A percentile compares a stretch with the other conserved stretches of the same genome.
phyloP scores from a whole-genome alignment of 2,329 filamentous ascomycete genomes.

The Xylariaceae sp. region DNA sequence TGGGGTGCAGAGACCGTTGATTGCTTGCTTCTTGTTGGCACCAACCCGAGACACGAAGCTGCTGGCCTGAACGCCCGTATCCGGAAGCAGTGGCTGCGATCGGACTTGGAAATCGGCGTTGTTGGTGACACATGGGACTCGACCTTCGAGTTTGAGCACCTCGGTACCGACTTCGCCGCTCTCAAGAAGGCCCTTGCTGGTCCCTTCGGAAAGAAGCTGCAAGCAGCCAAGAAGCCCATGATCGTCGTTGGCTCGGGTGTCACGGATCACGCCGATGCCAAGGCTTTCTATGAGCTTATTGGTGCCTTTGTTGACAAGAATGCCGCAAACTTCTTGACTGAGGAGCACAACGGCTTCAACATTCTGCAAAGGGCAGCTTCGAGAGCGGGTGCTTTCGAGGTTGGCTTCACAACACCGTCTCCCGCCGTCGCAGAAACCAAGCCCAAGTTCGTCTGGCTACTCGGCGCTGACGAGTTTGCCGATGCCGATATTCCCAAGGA shows the following conservation, averaged over 20 bases:
- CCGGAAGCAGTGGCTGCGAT: slow-evolving; percentile 96
- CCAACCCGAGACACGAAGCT: slow-evolving; percentile 94
- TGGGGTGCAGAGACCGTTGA: slow-evolving; percentile 94
- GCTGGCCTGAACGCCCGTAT: slow-evolving; percentile 96
- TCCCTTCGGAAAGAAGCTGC: slow-evolving; percentile 90
- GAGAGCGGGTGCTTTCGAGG: slow-evolving; percentile 90
- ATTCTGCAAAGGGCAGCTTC: slow-evolving; percentile 93
- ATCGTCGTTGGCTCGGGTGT: slow-evolving; percentile 94
- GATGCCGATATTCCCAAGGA: slow-evolving; percentile 90
- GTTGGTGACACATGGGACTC: slow-evolving; percentile 91
- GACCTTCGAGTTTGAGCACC: slow-evolving; percentile 93
- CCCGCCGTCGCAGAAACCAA: slow-evolving; percentile 80
- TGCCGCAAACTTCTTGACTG: slow-evolving; percentile 82
- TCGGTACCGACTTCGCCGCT: slow-evolving; percentile 78
- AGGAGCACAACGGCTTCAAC: slow-evolving; percentile 98
- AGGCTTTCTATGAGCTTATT: slow-evolving; percentile 90
- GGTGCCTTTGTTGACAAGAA: slow-evolving; percentile 94
- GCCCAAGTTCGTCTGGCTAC: slow-evolving; percentile 95
- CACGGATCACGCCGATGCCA: slow-evolving; percentile 88
- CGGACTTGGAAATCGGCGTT: slow-evolving; percentile 89
- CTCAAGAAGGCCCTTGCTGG: slow-evolving; percentile 87
- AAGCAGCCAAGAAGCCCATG: slow-evolving; percentile 89
- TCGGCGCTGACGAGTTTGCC: slow-evolving; percentile 91
- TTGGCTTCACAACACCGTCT: slow-evolving; percentile 91
- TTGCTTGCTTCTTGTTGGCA: slow-evolving; percentile 88